phyloP scores from a whole-genome alignment of 169 alveolate species.

The Eimeria sp. region DNA sequence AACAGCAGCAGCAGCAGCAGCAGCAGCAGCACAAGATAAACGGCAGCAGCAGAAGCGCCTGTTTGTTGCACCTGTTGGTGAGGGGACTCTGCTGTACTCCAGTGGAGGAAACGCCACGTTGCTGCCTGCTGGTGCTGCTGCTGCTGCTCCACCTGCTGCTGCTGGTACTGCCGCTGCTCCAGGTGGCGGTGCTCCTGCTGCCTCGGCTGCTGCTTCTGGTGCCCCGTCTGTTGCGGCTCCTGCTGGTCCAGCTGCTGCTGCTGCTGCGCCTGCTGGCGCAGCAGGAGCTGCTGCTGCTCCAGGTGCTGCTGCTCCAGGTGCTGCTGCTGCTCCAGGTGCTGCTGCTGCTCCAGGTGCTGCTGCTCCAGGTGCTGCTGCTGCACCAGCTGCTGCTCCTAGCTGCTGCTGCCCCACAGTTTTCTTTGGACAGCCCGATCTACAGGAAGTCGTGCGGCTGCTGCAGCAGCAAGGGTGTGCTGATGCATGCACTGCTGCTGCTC shows the following conservation, averaged over 20 bases:
- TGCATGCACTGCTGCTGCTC: background rate
- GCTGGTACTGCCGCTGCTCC: no score
- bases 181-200: no score
- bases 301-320: no score
- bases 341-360: no score
- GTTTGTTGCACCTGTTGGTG: conserved; percentile 9
- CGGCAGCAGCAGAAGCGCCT: conserved; percentile 15
- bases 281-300: no score
- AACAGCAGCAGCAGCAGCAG: conserved; percentile 17
- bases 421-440: conserved; percentile 34
- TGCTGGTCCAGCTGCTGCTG: no score
- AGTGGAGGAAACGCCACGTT: background rate
- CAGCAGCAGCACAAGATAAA: background rate
- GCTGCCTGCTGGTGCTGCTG: conserved; percentile 30
- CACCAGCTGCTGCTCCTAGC: conserved; percentile 14
- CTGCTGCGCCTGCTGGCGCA: no score
- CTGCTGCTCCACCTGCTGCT: no score
- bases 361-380: no score
- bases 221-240: no score
- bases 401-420: conserved; percentile 48
- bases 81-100: conserved; percentile 27
- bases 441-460: conserved; percentile 28
- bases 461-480: conserved; percentile 17
- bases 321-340: no score
- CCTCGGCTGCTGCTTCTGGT: no score